A percentile compares a stretch with the other conserved stretches of the same genome.
Conservation (phyloP, 1,139 yeast species). For the Yamadazyma friedrichii region DNA sequence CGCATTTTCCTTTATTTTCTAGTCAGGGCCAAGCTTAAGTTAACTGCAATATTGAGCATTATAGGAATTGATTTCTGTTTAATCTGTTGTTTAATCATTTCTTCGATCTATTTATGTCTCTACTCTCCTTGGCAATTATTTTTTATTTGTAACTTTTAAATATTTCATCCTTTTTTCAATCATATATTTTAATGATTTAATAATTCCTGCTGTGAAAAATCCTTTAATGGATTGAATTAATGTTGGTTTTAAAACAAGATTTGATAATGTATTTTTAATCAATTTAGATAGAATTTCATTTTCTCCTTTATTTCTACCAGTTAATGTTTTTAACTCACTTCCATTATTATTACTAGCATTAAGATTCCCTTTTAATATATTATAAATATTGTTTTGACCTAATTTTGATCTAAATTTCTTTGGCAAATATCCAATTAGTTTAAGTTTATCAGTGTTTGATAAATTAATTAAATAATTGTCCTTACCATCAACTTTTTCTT, state of each 20-base stretch:
- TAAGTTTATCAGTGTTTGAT: constrained; percentile 21
- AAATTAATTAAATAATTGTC: constrained; percentile 19
- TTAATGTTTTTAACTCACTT: too few relatives aligned
- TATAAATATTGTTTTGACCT: too few relatives aligned
- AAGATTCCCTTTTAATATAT: too few relatives aligned
- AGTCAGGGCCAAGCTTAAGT: too few relatives aligned
- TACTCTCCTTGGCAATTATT: too few relatives aligned
- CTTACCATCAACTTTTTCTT: constrained; percentile 7
- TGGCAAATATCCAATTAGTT: constrained; percentile 47
- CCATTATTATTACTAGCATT: neutral
- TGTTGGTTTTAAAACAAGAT: constrained; percentile 69
- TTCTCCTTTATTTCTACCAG: too few relatives aligned
- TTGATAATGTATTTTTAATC: constrained; percentile 47
- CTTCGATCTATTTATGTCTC: too few relatives aligned
- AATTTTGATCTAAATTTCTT: constrained; percentile 36
- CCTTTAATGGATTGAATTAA: constrained; percentile 80
- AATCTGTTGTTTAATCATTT: too few relatives aligned
- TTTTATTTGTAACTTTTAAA: neutral
- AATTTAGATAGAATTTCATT: constrained; percentile 27
- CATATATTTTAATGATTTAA: constrained; percentile 73
- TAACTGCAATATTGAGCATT: too few relatives aligned
- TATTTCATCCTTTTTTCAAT: constrained; percentile 58
- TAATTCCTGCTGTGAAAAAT: constrained; percentile 78
- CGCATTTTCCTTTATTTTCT: too few relatives aligned
- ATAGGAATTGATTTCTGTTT: too few relatives aligned